Conservation (phyloP, 352 stramenopile genomes). For the Globisporangium abappressorium region DNA sequence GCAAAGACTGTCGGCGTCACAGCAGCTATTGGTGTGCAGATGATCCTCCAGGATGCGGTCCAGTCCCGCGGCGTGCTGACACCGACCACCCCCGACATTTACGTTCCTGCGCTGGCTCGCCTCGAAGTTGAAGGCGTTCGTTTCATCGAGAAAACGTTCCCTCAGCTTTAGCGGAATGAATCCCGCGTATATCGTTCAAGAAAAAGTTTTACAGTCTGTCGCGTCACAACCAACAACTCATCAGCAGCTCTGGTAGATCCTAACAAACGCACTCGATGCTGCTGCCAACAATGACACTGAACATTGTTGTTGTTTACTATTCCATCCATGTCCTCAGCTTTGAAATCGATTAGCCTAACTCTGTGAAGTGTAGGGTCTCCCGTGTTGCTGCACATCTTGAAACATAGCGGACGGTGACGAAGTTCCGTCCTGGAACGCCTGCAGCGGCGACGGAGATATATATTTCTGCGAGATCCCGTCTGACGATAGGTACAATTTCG, state of each 20-base stretch:
- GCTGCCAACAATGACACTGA: not conserved
- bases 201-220: not conserved
- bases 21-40: constrained; percentile 90
- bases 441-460: constrained; percentile 33
- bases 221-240: not conserved
- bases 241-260: not conserved
- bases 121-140: constrained; percentile 86
- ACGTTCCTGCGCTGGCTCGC: constrained; percentile 75
- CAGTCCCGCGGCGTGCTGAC: constrained; percentile 82
- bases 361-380: constrained; percentile 17
- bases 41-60: constrained; percentile 91
- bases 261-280: not conserved
- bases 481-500: constrained; percentile 64
- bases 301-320: not conserved
- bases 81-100: constrained; percentile 89
- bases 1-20: constrained; percentile 94
- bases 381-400: constrained; percentile 15
- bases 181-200: not conserved
- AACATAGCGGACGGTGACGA: constrained; percentile 10
- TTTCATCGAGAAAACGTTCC: constrained; percentile 83
- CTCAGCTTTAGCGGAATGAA: constrained; percentile 20
- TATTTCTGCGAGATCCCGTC: constrained; percentile 77
- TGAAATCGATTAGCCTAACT: constrained; percentile 1
- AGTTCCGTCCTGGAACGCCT: constrained; percentile 17
- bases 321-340: not conserved